Evolutionary conservation across 257 asterid species (phyloP), one percentile per base, ranked within the genome.

Genomic region (Buddleja alternifolia): DNA sequence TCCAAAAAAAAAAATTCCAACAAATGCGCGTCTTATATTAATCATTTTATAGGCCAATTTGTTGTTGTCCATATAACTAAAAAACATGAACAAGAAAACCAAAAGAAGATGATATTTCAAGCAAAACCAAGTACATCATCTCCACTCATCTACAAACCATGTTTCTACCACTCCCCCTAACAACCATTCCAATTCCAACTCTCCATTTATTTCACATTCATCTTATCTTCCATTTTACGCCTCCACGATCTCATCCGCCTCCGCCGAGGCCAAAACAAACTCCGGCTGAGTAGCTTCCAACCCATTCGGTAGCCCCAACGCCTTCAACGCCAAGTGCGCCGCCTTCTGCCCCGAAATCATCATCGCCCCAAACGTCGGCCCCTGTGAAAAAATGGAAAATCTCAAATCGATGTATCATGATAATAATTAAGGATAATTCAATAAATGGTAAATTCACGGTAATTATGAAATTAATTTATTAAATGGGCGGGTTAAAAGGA

Each of bases 321-420:
- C 88, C 82, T 78, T 84, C 84, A 90, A 71, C 0, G 97, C 96
- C 92, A 90, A 79, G 67, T 90, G 97, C 19, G 97, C 97, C 42
- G 97, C 97, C 69, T 90, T 90, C 81, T 84, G 94, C 8, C 97
- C 97, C 0, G 97, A 90, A 0, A 90, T 83, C 97, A 90, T 88
- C 96, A 90, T 90, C 7, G 97, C 97, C 4, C 97, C 97, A 50
- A 90, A 90, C 1, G 97, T 90, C n/a, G 95, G 97, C 4, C 97
- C 97, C 97, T 90, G 78, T 23, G 17, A 34, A 16, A 29, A 29
- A 29, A 29, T 1, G 34, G 34, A 29, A 29, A 5, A n/a, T n/a
- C n/a, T n/a, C n/a, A n/a, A n/a, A n/a, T n/a, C n/a, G n/a, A n/a
- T n/a, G n/a, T n/a, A n/a, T n/a, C n/a, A n/a, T n/a, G n/a, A n/a